A percentile compares a stretch with the other conserved stretches of the same genome.
phyloP scores from a whole-genome alignment of 179 eudicot genomes.

The Beta macrorhiza region DNA sequence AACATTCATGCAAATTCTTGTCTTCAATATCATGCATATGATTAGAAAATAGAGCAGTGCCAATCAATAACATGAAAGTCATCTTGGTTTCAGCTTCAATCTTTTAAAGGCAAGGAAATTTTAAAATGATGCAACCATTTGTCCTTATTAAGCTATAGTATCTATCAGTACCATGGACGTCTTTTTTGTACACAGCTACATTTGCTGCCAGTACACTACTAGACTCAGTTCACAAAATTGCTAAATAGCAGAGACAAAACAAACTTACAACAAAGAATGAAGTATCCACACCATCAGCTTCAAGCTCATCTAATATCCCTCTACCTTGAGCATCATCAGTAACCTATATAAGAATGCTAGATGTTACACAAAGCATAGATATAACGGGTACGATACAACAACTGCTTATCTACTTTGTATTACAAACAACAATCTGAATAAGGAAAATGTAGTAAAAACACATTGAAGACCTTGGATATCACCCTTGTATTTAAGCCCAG shows the following conservation, averaged over 20 bases:
- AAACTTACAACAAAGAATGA: slow-evolving; percentile 73
- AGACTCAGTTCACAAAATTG: slow-evolving; percentile 1
- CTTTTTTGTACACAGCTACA: not conserved
- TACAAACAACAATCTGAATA: not conserved
- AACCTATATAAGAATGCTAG: slow-evolving; percentile 44
- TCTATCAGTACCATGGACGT: not conserved
- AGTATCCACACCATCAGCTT: slow-evolving; percentile 86
- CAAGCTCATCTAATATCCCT: slow-evolving; percentile 76
- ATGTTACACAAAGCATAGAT: slow-evolving; percentile 12
- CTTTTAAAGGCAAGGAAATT: not conserved
- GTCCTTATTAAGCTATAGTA: not conserved
- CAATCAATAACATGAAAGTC: not conserved
- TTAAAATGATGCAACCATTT: not conserved
- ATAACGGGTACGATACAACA: not conserved
- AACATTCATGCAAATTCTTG: not conserved
- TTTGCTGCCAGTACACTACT: not conserved
- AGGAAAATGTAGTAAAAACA: not conserved
- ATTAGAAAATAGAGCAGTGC: not conserved
- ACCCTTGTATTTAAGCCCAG: slow-evolving; percentile 74
- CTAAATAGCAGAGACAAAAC: slow-evolving; percentile 1
- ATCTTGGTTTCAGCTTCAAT: not conserved
- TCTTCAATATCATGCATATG: not conserved
- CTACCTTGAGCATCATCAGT: slow-evolving; percentile 93
- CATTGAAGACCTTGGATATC: slow-evolving; percentile 67
- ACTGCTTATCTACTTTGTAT: not conserved